Evolutionary conservation across 2,329 filamentous ascomycete species (phyloP).

Genomic region (Colletotrichum tamarilloi): DNA sequence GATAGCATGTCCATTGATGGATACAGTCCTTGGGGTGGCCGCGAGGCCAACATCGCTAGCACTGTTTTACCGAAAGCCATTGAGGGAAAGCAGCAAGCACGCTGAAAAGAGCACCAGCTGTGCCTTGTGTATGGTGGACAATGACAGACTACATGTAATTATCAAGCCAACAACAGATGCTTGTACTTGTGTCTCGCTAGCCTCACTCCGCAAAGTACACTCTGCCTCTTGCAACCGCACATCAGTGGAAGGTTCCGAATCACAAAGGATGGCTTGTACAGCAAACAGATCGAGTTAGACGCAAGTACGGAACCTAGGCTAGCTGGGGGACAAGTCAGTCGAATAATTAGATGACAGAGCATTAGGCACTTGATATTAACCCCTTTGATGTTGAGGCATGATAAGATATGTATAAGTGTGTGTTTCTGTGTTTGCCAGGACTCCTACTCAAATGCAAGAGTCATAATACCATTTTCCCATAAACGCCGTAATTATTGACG

Average conservation of each 20-base stretch:
- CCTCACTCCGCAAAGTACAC: background rate
- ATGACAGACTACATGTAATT: background rate
- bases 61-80: background rate
- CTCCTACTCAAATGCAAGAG: background rate
- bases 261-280: background rate
- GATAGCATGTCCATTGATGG: background rate
- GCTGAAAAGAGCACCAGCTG: background rate
- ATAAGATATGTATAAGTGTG: background rate
- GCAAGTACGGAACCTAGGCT: background rate
- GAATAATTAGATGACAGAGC: background rate
- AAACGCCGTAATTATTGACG: constrained; percentile 25
- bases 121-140: background rate
- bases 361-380: constrained; percentile 1
- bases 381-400: background rate
- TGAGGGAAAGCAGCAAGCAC: background rate
- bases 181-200: background rate
- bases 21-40: background rate
- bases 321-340: background rate
- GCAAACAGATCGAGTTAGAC: background rate
- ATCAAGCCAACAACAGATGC: too few species aligned
- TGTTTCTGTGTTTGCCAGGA: background rate
- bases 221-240: background rate
- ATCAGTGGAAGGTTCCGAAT: background rate
- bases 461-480: constrained; percentile 26
- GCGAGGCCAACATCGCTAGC: background rate